Evolutionary conservation across 2,329 filamentous ascomycete genomes (phyloP).

Genomic region (Botrytis galanthina): DNA sequence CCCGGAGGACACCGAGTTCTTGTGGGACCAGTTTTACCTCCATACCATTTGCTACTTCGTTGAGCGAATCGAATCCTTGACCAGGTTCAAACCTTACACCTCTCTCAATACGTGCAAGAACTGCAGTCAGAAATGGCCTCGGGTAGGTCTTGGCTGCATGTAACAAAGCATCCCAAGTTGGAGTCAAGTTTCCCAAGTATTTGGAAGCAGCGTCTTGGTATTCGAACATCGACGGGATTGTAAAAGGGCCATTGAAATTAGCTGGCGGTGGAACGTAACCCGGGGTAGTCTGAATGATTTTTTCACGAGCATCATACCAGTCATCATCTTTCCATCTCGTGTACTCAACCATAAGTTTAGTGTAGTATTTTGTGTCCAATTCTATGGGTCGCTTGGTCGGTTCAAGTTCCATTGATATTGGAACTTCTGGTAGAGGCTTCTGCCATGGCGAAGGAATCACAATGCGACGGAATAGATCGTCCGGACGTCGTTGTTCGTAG

Average conservation of each 20-base stretch:
- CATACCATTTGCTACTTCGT: background rate
- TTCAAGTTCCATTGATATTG: constrained; percentile 30
- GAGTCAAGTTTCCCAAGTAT: background rate
- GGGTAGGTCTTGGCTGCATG: background rate
- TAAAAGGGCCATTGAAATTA: constrained; percentile 33
- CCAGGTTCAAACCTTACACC: background rate
- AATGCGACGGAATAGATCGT: constrained; percentile 31
- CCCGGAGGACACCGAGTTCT: constrained; percentile 1
- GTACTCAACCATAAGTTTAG: constrained; percentile 29
- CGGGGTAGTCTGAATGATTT: background rate
- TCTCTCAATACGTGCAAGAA: constrained; percentile 7
- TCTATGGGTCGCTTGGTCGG: constrained; percentile 32
- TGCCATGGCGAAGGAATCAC: constrained; percentile 23
- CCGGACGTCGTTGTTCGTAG: constrained; percentile 35
- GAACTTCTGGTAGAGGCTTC: constrained; percentile 25
- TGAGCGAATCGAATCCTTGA: background rate
- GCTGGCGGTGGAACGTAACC: constrained; percentile 23
- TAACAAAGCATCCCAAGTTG: constrained; percentile 1
- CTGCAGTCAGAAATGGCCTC: background rate
- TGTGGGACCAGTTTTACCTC: background rate
- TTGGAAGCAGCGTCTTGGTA: constrained; percentile 20
- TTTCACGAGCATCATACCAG: constrained; percentile 20
- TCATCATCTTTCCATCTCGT: constrained; percentile 28
- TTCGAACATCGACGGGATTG: constrained; percentile 18
- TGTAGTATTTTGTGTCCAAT: constrained; percentile 31